These are phyloP conservation scores for Biscogniauxia mediterranea DNA, from an alignment of 2,329 filamentous ascomycete species.

Conservation along the genomic window DNA sequence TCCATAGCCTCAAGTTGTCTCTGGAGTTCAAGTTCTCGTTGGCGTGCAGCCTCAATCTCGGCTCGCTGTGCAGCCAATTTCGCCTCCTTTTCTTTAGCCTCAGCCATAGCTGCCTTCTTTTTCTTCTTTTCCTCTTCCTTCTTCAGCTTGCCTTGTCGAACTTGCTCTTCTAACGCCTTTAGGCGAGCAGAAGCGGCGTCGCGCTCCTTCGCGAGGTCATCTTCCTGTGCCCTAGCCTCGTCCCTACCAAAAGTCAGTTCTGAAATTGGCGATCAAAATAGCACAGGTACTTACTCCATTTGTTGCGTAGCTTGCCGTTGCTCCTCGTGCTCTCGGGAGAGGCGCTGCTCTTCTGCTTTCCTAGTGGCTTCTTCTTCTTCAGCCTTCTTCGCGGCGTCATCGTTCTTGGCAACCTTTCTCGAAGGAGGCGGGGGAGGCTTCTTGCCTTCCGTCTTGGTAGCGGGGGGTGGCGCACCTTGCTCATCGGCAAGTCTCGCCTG, in stretches of 20 bases:
- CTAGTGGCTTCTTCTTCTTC: slow-evolving; percentile 53
- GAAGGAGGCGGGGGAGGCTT: slow-evolving; percentile 77
- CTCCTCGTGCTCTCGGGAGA: slow-evolving; percentile 70
- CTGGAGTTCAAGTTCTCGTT: slow-evolving; percentile 86
- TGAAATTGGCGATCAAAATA: neutral
- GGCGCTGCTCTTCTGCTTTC: slow-evolving; percentile 63
- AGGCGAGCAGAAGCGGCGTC: slow-evolving; percentile 80
- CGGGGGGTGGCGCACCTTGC: slow-evolving; percentile 61
- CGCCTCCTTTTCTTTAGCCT: slow-evolving; percentile 84
- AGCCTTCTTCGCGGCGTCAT: slow-evolving; percentile 41
- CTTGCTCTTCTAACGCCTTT: slow-evolving; percentile 88
- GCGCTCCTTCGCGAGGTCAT: slow-evolving; percentile 76
- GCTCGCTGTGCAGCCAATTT: slow-evolving; percentile 81
- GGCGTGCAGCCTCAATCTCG: slow-evolving; percentile 87
- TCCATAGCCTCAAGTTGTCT: slow-evolving; percentile 76
- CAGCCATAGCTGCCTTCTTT: slow-evolving; percentile 83
- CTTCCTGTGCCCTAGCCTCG: slow-evolving; percentile 71
- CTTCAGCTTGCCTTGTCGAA: slow-evolving; percentile 87
- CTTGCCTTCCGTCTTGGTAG: slow-evolving; percentile 50
- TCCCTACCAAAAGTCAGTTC: slow-evolving; percentile 51
- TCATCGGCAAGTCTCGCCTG: slow-evolving; percentile 82
- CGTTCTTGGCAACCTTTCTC: slow-evolving; percentile 65
- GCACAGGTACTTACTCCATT: slow-evolving; percentile 72
- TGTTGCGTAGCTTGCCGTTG: slow-evolving; percentile 71
- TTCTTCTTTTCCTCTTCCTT: slow-evolving; percentile 94